These are phyloP conservation scores for Lenzites betulinus DNA, from an alignment of 768 basidiomycete species.

Conservation along the genomic window DNA sequence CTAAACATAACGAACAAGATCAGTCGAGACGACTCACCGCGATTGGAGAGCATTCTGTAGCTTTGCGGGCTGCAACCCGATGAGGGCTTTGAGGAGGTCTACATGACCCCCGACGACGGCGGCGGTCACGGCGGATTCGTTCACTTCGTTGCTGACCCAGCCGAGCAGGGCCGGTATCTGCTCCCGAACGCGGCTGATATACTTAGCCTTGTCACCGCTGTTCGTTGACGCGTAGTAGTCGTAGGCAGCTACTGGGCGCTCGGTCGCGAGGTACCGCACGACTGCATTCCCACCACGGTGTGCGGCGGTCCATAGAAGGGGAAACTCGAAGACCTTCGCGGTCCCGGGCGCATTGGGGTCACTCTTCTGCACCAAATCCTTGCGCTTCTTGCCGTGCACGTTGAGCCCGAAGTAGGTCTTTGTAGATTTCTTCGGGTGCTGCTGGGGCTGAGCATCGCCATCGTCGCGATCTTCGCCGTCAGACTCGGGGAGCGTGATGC, in stretches of 20 bases:
- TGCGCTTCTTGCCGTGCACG: slow-evolving; percentile 64
- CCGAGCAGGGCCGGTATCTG: slow-evolving; percentile 53
- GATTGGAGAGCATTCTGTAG: slow-evolving; percentile 45
- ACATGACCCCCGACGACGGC: slow-evolving; percentile 42
- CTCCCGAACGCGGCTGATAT: slow-evolving; percentile 41
- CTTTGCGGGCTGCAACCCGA: slow-evolving; percentile 43
- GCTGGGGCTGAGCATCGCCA: slow-evolving; percentile 1
- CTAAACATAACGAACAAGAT: neutral
- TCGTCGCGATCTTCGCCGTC: slow-evolving; percentile 31
- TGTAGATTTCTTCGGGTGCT: slow-evolving; percentile 30
- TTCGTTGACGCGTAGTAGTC: slow-evolving; percentile 47
- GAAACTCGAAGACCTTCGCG: slow-evolving; percentile 2
- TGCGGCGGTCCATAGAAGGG: slow-evolving; percentile 49
- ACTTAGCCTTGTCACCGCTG: slow-evolving; percentile 44
- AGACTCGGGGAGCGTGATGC: slow-evolving; percentile 25
- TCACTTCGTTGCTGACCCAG: slow-evolving; percentile 46
- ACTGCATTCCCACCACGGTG: slow-evolving; percentile 31
- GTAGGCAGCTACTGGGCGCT: slow-evolving; percentile 53
- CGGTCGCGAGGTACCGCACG: slow-evolving; percentile 50
- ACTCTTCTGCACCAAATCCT: slow-evolving; percentile 51
- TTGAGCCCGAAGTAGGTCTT: slow-evolving; percentile 59
- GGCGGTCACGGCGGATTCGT: slow-evolving; percentile 54
- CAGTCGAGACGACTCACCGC: slow-evolving; percentile 39
- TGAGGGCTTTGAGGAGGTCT: slow-evolving; percentile 47
- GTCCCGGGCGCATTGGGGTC: slow-evolving; percentile 45